These are phyloP conservation scores for Pyrenochaeta sp. DNA, from an alignment of 2,329 filamentous ascomycete genomes.

Conservation along the genomic window DNA sequence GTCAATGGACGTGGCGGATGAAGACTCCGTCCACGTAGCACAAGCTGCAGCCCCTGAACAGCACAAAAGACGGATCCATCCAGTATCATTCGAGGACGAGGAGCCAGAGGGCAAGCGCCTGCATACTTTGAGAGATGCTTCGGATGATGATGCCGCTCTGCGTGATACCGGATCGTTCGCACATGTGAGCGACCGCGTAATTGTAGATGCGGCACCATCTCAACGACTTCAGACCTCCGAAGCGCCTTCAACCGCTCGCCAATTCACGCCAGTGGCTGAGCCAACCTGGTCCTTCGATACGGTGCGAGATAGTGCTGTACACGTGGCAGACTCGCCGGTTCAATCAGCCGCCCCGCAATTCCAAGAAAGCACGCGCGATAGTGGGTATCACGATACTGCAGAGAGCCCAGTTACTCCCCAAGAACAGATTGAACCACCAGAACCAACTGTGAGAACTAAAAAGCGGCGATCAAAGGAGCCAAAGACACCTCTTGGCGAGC, in stretches of 20 bases:
- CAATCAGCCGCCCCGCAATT: constrained; percentile 34
- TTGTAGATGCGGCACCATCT: not conserved
- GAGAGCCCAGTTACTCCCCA: constrained; percentile 21
- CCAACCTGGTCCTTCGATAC: constrained; percentile 47
- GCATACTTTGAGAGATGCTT: constrained; percentile 29
- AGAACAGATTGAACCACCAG: constrained; percentile 20
- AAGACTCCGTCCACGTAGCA: constrained; percentile 19
- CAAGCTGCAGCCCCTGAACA: constrained; percentile 18
- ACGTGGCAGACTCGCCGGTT: constrained; percentile 54
- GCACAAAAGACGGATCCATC: constrained; percentile 46
- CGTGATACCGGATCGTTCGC: constrained; percentile 12
- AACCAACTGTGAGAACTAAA: constrained; percentile 18
- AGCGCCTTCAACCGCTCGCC: constrained; percentile 11
- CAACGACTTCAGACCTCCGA: constrained; percentile 5
- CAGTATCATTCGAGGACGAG: constrained; percentile 39
- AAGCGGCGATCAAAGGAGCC: constrained; percentile 31
- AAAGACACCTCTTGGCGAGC: constrained; percentile 22
- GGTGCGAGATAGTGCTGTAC: constrained; percentile 56
- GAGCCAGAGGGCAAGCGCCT: constrained; percentile 45
- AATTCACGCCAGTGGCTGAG: constrained; percentile 21
- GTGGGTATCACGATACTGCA: constrained; percentile 49
- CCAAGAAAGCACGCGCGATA: constrained; percentile 50
- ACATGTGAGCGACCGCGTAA: constrained; percentile 2
- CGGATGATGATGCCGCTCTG: constrained; percentile 8
- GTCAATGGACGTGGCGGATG: constrained; percentile 9